Conservation (phyloP, 1,284 basidiomycete species). For the Ustilago loliicola region DNA sequence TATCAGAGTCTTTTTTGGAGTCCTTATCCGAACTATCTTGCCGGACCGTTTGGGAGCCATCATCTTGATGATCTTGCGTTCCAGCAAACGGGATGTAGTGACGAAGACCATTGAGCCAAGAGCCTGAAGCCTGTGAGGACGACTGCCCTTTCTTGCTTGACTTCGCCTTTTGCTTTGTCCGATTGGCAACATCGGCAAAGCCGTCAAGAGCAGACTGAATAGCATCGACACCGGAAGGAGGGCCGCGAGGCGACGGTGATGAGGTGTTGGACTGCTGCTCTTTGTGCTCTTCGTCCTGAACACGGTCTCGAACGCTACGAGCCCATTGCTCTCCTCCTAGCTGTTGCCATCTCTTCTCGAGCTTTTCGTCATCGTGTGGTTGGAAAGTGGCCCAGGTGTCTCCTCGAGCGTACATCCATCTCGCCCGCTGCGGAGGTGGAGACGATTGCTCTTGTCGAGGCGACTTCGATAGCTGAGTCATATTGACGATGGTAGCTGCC, state of each 20-base stretch:
- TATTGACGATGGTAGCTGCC: neutral
- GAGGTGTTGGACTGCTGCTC: slow-evolving; percentile 5
- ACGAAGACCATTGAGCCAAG: slow-evolving; percentile 21
- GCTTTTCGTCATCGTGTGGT: slow-evolving; percentile 54
- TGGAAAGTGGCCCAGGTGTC: slow-evolving; percentile 62
- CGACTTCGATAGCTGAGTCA: slow-evolving; percentile 24
- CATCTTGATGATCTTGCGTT: neutral
- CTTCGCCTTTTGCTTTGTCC: slow-evolving; percentile 7
- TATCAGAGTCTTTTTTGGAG: slow-evolving; percentile 4
- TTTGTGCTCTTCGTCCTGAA: neutral
- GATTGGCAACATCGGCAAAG: slow-evolving; percentile 11
- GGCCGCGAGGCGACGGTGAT: slow-evolving; percentile 23
- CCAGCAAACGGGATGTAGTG: slow-evolving; percentile 18
- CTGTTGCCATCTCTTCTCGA: slow-evolving; percentile 55
- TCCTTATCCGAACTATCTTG: neutral
- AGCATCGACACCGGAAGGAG: slow-evolving; percentile 54
- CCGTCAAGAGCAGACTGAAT: slow-evolving; percentile 35
- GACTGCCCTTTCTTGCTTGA: neutral
- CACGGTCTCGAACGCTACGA: neutral
- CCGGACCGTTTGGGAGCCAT: neutral
- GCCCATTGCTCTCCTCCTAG: slow-evolving; percentile 46
- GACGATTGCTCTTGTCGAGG: slow-evolving; percentile 2
- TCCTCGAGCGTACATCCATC: slow-evolving; percentile 66
- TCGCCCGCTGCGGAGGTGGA: slow-evolving; percentile 39
- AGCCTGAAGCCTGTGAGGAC: neutral